Conservation (phyloP, 2,329 filamentous ascomycete genomes). For the Lithohypha guttulata region DNA sequence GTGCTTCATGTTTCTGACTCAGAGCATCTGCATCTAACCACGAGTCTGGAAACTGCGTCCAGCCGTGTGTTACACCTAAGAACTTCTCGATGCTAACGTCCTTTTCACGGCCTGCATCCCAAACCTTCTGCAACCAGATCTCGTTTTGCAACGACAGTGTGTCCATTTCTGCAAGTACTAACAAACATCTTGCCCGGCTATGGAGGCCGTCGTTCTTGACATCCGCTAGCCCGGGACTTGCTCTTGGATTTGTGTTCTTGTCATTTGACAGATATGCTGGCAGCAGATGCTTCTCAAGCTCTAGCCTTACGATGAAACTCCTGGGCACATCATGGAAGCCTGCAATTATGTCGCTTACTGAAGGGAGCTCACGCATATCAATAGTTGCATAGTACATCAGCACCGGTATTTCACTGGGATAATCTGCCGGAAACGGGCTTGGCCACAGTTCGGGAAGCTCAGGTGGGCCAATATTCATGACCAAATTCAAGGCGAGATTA, state of each 20-base stretch:
- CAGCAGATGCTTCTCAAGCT: constrained; percentile 20
- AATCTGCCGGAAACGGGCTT: constrained; percentile 12
- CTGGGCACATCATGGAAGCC: constrained; percentile 14
- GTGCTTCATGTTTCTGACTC: constrained; percentile 2
- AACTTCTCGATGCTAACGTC: constrained; percentile 18
- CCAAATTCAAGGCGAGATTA: constrained; percentile 33
- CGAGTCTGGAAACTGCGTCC: constrained; percentile 22
- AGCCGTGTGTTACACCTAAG: constrained; percentile 19
- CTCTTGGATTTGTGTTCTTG: constrained; percentile 14
- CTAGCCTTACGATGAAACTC: constrained; percentile 16
- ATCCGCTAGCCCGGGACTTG: constrained; percentile 19
- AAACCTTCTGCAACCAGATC: constrained; percentile 19
- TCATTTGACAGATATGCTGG: constrained; percentile 20
- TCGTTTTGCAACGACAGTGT: constrained; percentile 17
- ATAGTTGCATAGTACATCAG: constrained; percentile 21
- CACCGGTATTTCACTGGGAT: constrained; percentile 16
- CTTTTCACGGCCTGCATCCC: constrained; percentile 13
- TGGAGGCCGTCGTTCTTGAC: constrained; percentile 16
- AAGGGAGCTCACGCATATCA: constrained; percentile 18
- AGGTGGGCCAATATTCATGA: constrained; percentile 16
- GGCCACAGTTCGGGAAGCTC: constrained; percentile 15
- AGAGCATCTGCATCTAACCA: constrained; percentile 17
- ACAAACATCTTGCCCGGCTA: constrained; percentile 17
- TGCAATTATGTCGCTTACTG: constrained; percentile 17
- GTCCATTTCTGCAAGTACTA: constrained; percentile 21